Evolutionary conservation across 371 early-diverging fungal genomes (phyloP), one percentile per base, ranked within the genome.

Genomic region (Choanephora cucurbitarum): DNA sequence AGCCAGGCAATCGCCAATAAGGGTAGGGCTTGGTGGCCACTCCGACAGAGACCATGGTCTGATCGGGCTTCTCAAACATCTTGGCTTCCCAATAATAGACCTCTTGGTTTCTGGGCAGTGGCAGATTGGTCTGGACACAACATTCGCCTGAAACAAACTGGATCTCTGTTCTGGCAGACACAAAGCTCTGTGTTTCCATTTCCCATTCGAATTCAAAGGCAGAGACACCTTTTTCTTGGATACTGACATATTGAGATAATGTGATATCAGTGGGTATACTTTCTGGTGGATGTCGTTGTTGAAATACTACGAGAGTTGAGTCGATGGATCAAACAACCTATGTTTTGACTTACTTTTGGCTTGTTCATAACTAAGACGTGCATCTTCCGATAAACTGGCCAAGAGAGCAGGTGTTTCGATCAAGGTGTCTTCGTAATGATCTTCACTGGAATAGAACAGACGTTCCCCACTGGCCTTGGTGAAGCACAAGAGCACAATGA

Each of bases 161-260:
- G 14, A 92, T 80, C 56, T 92, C 92, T 9, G 92, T 92, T 50
- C 90, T 73, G 52, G 82, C 88, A 42, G 87, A 80, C 13, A 89
- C 83, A 60, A 86, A 80, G 18, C 82, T 75, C 43, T 83, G 82
- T 6, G 81, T 67, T 41, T 82, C 83, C 64, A 83, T 76, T 34
- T 88, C 84, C 56, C 86, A 81, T 49, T 84, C 89, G 73, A 92
- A 90, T 62, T 90, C 87, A 85, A 91, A 92, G 11, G 92, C 92
- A 10, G 85, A 82, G 1, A 92, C 90, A 42, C 92, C 92, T 66
- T 90, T 90, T 69, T 92, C 92, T 67, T 86, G 87, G 47, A 92
- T 91, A 21, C 81, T 80, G 15, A 84, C 79, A 46, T 79, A 77
- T 51, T 87, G 87, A 21, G 85, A 79, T 23, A 79, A 63, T 3